These are phyloP conservation scores for Pichia pseudocactophila DNA, from an alignment of 805 yeast genomes.

Conservation along the genomic window DNA sequence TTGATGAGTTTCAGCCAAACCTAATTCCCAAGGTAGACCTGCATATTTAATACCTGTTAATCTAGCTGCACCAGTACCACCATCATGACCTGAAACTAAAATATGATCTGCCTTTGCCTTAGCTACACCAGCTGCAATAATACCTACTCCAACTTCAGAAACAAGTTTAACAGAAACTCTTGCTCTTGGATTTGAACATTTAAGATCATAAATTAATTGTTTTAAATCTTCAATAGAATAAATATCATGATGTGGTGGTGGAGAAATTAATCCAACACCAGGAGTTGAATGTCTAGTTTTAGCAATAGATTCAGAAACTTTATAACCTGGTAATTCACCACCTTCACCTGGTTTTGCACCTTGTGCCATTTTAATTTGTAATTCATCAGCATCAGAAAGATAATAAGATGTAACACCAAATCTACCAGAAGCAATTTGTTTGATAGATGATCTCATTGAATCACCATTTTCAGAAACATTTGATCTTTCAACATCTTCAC, in stretches of 20 bases:
- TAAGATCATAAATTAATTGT: slow-evolving; percentile 91
- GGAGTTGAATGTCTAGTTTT: slow-evolving; percentile 95
- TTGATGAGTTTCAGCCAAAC: slow-evolving; percentile 96
- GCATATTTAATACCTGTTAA: slow-evolving; percentile 97
- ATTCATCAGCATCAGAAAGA: slow-evolving; percentile 92
- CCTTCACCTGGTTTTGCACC: slow-evolving; percentile 99
- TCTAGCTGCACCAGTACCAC: slow-evolving; percentile 99
- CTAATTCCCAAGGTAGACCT: slow-evolving; percentile 98
- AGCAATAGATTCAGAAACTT: slow-evolving; percentile 81
- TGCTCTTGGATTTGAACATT: slow-evolving; percentile 95
- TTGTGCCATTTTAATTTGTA: slow-evolving; percentile 97
- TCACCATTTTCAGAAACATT: slow-evolving; percentile 77
- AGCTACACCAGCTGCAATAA: slow-evolving; percentile 98
- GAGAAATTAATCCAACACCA: slow-evolving; percentile 93
- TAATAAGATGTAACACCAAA: slow-evolving; percentile 96
- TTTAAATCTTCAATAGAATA: slow-evolving; percentile 96
- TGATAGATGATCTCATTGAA: slow-evolving; percentile 97
- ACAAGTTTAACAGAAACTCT: slow-evolving; percentile 94
- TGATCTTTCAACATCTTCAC: slow-evolving; percentile 93
- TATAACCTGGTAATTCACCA: slow-evolving; percentile 95
- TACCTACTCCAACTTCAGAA: slow-evolving; percentile 98
- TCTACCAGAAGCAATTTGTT: slow-evolving; percentile 96
- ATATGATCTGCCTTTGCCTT: slow-evolving; percentile 98
- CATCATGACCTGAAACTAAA: slow-evolving; percentile 94
- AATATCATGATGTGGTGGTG: slow-evolving; percentile 98